phyloP scores from a whole-genome alignment of 169 alveolate species.

The Eimeria necatrix region DNA sequence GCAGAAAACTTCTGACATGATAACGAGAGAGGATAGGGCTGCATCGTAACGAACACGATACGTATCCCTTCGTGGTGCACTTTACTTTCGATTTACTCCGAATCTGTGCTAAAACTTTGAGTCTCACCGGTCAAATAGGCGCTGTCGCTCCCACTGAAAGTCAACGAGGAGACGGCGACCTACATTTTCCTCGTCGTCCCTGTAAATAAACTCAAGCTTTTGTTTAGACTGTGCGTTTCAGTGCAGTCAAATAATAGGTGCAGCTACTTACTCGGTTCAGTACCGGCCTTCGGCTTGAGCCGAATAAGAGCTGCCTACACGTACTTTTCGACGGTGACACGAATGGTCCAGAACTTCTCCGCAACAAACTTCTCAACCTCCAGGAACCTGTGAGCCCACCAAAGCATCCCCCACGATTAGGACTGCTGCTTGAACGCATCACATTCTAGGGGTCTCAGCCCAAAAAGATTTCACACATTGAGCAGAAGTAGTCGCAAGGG shows the following conservation, averaged over 20 bases:
- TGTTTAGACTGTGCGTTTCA: too few relatives aligned
- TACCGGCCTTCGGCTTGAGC: background rate
- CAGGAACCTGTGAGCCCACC: constrained; percentile 80
- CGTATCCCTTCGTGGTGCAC: too few relatives aligned
- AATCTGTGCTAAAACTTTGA: background rate
- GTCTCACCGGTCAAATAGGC: constrained; percentile 88
- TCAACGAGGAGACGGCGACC: constrained; percentile 80
- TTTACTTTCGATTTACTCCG: background rate
- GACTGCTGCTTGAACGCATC: too few relatives aligned
- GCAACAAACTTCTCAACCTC: constrained; percentile 93
- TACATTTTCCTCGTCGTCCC: constrained; percentile 80
- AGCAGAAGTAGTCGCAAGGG: background rate
- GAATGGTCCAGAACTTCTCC: constrained; percentile 96
- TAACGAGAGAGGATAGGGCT: too few relatives aligned
- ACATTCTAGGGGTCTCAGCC: too few relatives aligned
- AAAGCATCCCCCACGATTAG: too few relatives aligned
- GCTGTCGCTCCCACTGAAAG: constrained; percentile 88
- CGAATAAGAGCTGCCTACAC: background rate
- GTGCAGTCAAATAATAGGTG: too few relatives aligned
- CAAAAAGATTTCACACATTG: too few relatives aligned
- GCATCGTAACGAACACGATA: too few relatives aligned
- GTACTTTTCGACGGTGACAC: constrained; percentile 85
- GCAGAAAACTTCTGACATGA: background rate
- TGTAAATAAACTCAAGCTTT: background rate
- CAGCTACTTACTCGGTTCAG: background rate